Percentiles rank a stretch among this genome's conserved stretches.
Evolutionary conservation across 2,329 filamentous ascomycete genomes (phyloP).

Genomic region (Chrysoporthe deuterocubensis): DNA sequence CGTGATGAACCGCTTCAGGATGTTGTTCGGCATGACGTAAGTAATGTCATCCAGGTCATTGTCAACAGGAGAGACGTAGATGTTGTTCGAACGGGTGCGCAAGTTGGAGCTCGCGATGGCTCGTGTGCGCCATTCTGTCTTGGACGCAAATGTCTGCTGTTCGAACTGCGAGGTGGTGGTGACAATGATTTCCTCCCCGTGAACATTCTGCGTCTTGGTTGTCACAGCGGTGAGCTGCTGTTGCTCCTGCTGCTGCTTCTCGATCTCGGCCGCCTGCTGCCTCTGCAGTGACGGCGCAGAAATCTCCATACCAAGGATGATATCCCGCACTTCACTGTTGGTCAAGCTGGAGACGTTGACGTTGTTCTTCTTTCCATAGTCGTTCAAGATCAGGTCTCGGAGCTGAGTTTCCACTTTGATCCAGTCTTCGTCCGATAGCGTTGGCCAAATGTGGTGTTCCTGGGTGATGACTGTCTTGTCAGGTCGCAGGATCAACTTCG

Average conservation of each 20-base stretch:
- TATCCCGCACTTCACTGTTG: slow-evolving; percentile 95
- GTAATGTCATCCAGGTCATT: slow-evolving; percentile 89
- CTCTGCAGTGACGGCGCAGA: slow-evolving; percentile 97
- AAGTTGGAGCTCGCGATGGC: slow-evolving; percentile 97
- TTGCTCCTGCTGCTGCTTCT: slow-evolving; percentile 98
- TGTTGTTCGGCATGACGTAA: slow-evolving; percentile 99
- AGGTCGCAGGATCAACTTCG: slow-evolving; percentile 89
- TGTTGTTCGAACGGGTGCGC: slow-evolving; percentile 92
- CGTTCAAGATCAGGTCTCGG: slow-evolving; percentile 93
- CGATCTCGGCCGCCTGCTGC: slow-evolving; percentile 97
- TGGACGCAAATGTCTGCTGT: slow-evolving; percentile 95
- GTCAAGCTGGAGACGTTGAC: slow-evolving; percentile 98
- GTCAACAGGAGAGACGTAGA: slow-evolving; percentile 97
- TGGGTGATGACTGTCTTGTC: slow-evolving; percentile 99
- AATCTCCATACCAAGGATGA: slow-evolving; percentile 99
- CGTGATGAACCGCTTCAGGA: slow-evolving; percentile 96
- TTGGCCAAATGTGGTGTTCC: slow-evolving; percentile 98
- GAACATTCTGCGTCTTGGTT: slow-evolving; percentile 96
- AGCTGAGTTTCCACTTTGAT: slow-evolving; percentile 99
- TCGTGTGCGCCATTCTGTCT: slow-evolving; percentile 97
- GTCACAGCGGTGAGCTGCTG: slow-evolving; percentile 95
- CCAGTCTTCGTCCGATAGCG: slow-evolving; percentile 94
- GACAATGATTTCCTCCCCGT: slow-evolving; percentile 96
- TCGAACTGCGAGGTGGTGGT: slow-evolving; percentile 98
- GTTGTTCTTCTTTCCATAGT: slow-evolving; percentile 99